Percentiles rank a stretch among this genome's conserved stretches.
Conservation (phyloP, 768 basidiomycete genomes). For the Auriscalpium vulgare region DNA sequence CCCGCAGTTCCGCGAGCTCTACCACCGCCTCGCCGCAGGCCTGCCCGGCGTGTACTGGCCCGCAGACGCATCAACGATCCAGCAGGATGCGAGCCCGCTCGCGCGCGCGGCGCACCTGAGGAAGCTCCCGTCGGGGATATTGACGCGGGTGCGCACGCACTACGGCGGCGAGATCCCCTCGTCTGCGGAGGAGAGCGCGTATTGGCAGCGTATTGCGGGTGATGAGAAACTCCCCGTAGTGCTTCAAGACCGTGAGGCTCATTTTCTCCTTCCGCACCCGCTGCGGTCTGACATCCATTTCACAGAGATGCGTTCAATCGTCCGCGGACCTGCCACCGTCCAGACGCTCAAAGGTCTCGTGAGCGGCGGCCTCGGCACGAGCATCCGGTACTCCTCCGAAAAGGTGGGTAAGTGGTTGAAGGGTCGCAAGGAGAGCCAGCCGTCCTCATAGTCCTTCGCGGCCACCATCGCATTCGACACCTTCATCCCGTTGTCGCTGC, state of each 20-base stretch:
- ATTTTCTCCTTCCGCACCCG: not conserved
- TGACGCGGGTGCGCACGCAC: slow-evolving; percentile 44
- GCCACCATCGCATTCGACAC: too few species aligned
- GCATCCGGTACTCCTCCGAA: slow-evolving; percentile 59
- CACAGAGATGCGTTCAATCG: slow-evolving; percentile 70
- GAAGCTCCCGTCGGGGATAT: slow-evolving; percentile 68
- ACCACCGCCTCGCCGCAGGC: slow-evolving; percentile 69
- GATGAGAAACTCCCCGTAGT: slow-evolving; percentile 48
- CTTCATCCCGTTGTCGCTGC: too few species aligned
- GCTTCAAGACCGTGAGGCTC: slow-evolving; percentile 40
- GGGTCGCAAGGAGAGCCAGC: slow-evolving; percentile 33
- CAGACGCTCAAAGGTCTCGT: slow-evolving; percentile 83
- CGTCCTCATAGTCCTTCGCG: slow-evolving; percentile 20
- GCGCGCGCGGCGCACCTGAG: slow-evolving; percentile 66
- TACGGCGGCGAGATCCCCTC: slow-evolving; percentile 33
- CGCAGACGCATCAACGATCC: slow-evolving; percentile 37
- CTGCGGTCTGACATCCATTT: not conserved
- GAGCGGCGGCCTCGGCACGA: slow-evolving; percentile 76
- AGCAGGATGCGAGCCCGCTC: slow-evolving; percentile 68
- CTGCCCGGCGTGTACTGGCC: slow-evolving; percentile 79
- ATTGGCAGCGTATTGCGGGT: slow-evolving; percentile 66
- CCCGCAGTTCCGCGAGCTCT: slow-evolving; percentile 81
- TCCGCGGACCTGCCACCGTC: slow-evolving; percentile 73
- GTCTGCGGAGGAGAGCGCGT: slow-evolving; percentile 55
- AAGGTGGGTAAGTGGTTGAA: slow-evolving; percentile 87